Percentiles rank a stretch among this genome's conserved stretches.
phyloP scores from a whole-genome alignment of 2,329 filamentous ascomycete species.

The Fusarium azukiicola region DNA sequence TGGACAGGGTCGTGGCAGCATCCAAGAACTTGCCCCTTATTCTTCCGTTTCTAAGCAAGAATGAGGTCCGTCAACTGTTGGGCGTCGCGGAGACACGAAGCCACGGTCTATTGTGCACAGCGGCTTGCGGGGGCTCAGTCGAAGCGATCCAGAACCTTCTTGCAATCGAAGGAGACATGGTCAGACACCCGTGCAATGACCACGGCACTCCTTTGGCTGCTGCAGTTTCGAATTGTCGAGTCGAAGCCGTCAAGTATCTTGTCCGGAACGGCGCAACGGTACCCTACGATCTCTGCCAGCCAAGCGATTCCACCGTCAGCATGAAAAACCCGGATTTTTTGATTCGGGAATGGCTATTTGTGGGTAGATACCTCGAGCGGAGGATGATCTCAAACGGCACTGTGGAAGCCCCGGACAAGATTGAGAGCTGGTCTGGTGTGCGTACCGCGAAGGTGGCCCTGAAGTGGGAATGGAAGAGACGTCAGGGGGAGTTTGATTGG shows the following conservation, averaged over 20 bases:
- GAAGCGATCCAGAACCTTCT: conserved; percentile 8
- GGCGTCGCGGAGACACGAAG: background rate
- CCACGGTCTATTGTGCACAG: conserved; percentile 21
- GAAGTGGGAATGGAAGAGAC: conserved; percentile 23
- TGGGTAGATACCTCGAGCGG: background rate
- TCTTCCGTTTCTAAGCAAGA: background rate
- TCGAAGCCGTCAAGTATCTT: conserved; percentile 6
- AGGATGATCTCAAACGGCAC: background rate
- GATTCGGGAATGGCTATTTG: conserved; percentile 8
- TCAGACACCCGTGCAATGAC: conserved; percentile 10
- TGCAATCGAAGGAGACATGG: background rate
- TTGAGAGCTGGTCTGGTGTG: background rate
- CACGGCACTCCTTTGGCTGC: conserved; percentile 21
- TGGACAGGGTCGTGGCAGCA: background rate
- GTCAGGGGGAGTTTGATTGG: background rate
- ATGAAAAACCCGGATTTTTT: background rate
- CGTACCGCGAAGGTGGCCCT: background rate
- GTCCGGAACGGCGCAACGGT: background rate
- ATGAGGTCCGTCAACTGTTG: background rate
- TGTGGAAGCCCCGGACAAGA: background rate
- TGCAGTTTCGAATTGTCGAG: background rate
- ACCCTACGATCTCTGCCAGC: background rate
- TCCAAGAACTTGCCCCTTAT: background rate
- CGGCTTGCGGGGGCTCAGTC: background rate
- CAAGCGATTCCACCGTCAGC: background rate